These are phyloP conservation scores for Astrothelium subdiscretum DNA, from an alignment of 495 filamentous ascomycete species.

Conservation along the genomic window DNA sequence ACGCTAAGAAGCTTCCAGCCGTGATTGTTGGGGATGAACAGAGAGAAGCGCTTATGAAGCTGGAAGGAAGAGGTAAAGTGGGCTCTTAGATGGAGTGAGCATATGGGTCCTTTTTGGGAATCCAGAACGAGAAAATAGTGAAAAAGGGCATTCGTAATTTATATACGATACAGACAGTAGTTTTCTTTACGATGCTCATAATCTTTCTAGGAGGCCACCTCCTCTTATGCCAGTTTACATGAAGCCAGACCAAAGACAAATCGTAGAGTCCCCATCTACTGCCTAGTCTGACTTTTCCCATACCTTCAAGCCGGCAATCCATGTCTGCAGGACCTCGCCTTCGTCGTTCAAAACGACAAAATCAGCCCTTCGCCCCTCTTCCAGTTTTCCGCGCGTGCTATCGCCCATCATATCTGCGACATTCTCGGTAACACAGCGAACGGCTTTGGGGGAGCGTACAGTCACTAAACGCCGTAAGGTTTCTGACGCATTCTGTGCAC, in stretches of 20 bases:
- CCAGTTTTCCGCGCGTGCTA: constrained; percentile 27
- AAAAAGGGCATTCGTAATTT: no score
- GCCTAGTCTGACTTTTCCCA: constrained; percentile 19
- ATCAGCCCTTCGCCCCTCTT: constrained; percentile 35
- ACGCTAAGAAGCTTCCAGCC: background rate
- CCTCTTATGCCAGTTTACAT: no score
- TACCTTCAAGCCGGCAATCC: constrained; percentile 34
- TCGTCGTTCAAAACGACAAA: constrained; percentile 35
- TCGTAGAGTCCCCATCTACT: no score
- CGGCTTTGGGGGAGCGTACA: constrained; percentile 34
- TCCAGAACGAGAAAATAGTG: no score
- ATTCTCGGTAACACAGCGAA: constrained; percentile 38
- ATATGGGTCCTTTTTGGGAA: no score
- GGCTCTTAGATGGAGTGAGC: background rate
- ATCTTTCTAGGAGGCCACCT: no score
- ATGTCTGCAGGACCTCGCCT: constrained; percentile 36
- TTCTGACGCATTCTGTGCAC: constrained; percentile 29
- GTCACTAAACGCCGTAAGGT: constrained; percentile 34
- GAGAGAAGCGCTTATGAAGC: background rate
- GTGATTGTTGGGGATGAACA: background rate
- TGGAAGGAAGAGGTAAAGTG: background rate
- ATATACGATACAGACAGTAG: no score
- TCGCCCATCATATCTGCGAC: constrained; percentile 34
- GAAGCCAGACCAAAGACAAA: no score
- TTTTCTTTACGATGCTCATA: no score